These are phyloP conservation scores for Pelargonium myrrhifolium DNA, from an alignment of 441 rosid species.

Conservation along the genomic window DNA sequence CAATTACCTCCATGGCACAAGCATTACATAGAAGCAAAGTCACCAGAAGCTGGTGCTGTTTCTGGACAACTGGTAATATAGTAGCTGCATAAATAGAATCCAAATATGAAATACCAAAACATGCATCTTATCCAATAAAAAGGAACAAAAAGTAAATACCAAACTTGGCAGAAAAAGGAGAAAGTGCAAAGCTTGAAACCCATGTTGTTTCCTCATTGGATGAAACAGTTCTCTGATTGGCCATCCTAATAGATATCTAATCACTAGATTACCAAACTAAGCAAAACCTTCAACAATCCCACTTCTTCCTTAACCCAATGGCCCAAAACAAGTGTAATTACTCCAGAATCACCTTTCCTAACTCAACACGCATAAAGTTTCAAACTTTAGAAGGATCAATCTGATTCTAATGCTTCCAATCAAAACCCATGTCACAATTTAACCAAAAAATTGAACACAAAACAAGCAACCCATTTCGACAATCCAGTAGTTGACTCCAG, in stretches of 20 bases:
- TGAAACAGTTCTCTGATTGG: neutral
- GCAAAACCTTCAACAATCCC: neutral
- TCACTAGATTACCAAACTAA: neutral
- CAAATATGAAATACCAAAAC: neutral
- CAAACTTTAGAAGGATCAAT: neutral
- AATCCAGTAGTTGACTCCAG: neutral
- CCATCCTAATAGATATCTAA: neutral
- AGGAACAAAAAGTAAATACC: neutral
- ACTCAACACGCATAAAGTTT: neutral
- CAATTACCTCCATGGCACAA: slow-evolving; percentile 32
- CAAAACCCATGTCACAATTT: neutral
- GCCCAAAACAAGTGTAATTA: neutral
- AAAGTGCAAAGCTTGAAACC: neutral
- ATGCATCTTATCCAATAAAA: neutral
- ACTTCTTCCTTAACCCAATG: too few species aligned
- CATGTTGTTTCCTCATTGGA: neutral
- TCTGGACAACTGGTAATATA: slow-evolving; percentile 80
- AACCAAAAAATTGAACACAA: neutral
- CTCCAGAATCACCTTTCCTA: neutral
- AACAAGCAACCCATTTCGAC: slow-evolving; percentile 51
- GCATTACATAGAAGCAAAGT: slow-evolving; percentile 90
- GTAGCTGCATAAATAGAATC: slow-evolving; percentile 35
- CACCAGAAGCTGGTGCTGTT: slow-evolving; percentile 92
- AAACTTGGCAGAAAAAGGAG: neutral
- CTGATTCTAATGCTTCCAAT: neutral